Evolutionary conservation across 257 asterid genomes (phyloP).

Genomic region (Apocynum venetum): DNA sequence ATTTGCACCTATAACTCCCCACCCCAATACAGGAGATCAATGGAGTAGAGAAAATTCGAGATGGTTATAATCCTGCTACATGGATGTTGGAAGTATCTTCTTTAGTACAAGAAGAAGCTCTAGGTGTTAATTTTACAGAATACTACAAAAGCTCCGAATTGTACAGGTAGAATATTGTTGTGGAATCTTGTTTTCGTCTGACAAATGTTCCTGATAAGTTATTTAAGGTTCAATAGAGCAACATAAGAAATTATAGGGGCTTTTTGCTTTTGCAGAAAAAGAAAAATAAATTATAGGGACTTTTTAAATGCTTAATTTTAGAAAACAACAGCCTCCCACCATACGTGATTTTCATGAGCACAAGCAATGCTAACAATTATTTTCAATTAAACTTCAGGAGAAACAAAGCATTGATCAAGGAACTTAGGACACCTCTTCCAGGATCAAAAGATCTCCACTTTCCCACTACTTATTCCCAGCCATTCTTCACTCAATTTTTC

Average conservation of each 20-base stretch:
- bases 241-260: no score
- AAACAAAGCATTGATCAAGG: no score
- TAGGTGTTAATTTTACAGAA: slow-evolving; percentile 49
- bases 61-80: slow-evolving; percentile 86
- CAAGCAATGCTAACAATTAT: neutral
- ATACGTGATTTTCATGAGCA: neutral
- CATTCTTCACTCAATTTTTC: slow-evolving; percentile 59
- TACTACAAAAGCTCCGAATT: slow-evolving; percentile 58
- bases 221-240: no score
- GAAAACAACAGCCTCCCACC: no score
- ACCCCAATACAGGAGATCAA: slow-evolving; percentile 31
- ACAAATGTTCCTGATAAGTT: no score
- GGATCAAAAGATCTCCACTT: no score
- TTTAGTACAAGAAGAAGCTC: slow-evolving; percentile 48
- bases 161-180: slow-evolving; percentile 31
- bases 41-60: slow-evolving; percentile 51
- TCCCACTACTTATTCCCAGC: slow-evolving; percentile 41
- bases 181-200: no score
- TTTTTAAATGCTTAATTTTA: no score
- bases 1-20: neutral
- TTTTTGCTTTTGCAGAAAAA: no score
- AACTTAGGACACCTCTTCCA: no score
- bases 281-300: no score
- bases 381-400: slow-evolving; percentile 4
- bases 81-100: slow-evolving; percentile 90